These are phyloP conservation scores for Boletus smithii DNA, from an alignment of 1,284 basidiomycete species.

Conservation along the genomic window DNA sequence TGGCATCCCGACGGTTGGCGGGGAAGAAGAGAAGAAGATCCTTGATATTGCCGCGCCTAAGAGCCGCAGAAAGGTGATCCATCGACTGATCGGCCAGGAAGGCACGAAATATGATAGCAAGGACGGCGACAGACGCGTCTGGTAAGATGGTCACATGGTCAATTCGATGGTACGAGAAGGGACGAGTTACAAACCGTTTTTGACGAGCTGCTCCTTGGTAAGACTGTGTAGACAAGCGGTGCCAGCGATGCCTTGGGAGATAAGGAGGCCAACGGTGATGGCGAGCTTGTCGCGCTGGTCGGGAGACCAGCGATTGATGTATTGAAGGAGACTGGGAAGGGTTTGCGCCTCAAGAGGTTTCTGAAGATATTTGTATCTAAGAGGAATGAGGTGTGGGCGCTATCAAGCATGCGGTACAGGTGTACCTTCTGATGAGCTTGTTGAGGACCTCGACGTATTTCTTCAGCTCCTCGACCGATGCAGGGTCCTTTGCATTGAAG, in stretches of 20 bases:
- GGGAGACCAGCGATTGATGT: constrained; percentile 80
- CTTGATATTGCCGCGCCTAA: constrained; percentile 83
- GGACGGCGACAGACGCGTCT: constrained; percentile 76
- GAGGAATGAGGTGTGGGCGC: constrained; percentile 9
- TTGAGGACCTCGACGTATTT: constrained; percentile 91
- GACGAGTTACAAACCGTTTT: constrained; percentile 64
- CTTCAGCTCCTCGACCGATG: constrained; percentile 80
- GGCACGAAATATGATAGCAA: constrained; percentile 78
- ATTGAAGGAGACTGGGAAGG: constrained; percentile 84
- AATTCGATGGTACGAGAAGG: background rate
- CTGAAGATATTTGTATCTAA: constrained; percentile 96
- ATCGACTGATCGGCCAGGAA: constrained; percentile 80
- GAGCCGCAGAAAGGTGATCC: constrained; percentile 75
- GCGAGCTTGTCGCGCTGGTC: constrained; percentile 81
- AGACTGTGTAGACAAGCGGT: constrained; percentile 77
- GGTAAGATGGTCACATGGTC: constrained; percentile 12
- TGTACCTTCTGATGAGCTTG: constrained; percentile 89
- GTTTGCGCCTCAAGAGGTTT: constrained; percentile 88
- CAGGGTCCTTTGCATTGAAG: constrained; percentile 76
- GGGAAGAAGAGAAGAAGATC: constrained; percentile 90
- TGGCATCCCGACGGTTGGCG: constrained; percentile 69
- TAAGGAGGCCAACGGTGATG: constrained; percentile 74
- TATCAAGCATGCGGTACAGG: constrained; percentile 1
- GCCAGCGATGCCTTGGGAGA: constrained; percentile 78
- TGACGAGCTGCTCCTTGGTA: constrained; percentile 91